Evolutionary conservation across 1,284 basidiomycete genomes (phyloP), one percentile per base, ranked within the genome.

Genomic region (Tylopilus orsonianus): DNA sequence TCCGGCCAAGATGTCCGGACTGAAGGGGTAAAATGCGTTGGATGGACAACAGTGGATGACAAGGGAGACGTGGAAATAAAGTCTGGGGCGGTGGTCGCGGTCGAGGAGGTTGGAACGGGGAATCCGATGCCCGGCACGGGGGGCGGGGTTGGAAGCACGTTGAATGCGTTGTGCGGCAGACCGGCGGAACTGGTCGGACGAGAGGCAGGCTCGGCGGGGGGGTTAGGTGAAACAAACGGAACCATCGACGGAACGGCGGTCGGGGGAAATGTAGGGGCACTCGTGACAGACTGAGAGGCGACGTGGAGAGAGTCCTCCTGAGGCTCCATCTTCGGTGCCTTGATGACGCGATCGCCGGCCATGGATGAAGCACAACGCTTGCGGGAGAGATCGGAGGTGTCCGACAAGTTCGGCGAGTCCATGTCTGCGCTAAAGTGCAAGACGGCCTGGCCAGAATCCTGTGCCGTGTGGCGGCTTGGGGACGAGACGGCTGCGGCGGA

Each of bases 311-410:
- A 13, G 18, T 85, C 83, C 29, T 87, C 85, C 54, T 72, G 75
- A 20, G 85, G 82, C 56, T 87, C 85, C 53, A 83, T 71, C 68
- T 87, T 87, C 53, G 81, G 70, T 16, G 80, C 75, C 59, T 87
- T 87, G 42, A 80, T 70, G 32, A 71, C 76, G 18, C 85, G 77
- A 47, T 81, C 78, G 48, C 77, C 81, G 18, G 74, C 79, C 49
- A 80, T 70, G 41, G 78, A 79, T n/a, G 83, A 81, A 13, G 79
- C 83, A 53, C 81, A 84, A 19, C 85, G 80, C 63, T 87, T 87
- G 39, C 85, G 80, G 43, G 75, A 71, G 32, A 63, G 49, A 53
- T 66, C 64, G 45, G 66, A 62, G 32, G 56, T 49, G 41, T 66
- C 64, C 44, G 49, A 42, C 22, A 48, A 42, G 41, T 37, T 46